Evolutionary conservation across 2,329 filamentous ascomycete species (phyloP).

Genomic region (Leptographium flavum): DNA sequence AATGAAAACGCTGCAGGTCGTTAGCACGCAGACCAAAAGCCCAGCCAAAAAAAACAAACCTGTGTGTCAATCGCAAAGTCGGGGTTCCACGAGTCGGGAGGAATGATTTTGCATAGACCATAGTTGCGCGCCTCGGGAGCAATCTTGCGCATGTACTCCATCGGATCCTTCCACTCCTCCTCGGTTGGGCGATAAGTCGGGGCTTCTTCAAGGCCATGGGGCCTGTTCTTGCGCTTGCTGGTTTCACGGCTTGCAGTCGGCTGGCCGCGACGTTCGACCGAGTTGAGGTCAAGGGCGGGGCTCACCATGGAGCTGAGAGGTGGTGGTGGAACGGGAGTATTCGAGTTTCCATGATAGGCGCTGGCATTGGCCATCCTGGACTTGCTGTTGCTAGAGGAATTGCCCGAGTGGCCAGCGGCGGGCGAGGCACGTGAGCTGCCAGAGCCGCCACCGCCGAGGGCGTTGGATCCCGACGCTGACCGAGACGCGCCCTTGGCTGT

Average conservation of each 20-base stretch:
- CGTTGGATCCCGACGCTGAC: slow-evolving; percentile 22
- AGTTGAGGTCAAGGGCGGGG: slow-evolving; percentile 63
- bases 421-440: slow-evolving; percentile 41
- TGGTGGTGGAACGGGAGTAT: slow-evolving; percentile 35
- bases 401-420: slow-evolving; percentile 20
- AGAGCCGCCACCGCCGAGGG: slow-evolving; percentile 21
- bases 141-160: slow-evolving; percentile 89
- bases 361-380: slow-evolving; percentile 37
- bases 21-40: background rate
- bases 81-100: slow-evolving; percentile 86
- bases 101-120: slow-evolving; percentile 91
- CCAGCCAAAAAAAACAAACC: slow-evolving; percentile 35
- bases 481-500: slow-evolving; percentile 18
- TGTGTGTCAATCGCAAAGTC: slow-evolving; percentile 94
- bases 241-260: slow-evolving; percentile 62
- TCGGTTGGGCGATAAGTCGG: slow-evolving; percentile 82
- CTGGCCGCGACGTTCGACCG: slow-evolving; percentile 82
- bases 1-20: slow-evolving; percentile 69
- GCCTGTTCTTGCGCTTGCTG: slow-evolving; percentile 61
- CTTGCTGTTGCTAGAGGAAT: slow-evolving; percentile 30
- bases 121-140: slow-evolving; percentile 72
- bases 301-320: slow-evolving; percentile 42
- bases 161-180: slow-evolving; percentile 88
- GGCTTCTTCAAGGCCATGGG: slow-evolving; percentile 76
- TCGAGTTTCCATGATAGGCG: slow-evolving; percentile 27